Evolutionary conservation across 345 rosid genomes (phyloP).

Genomic region (Leavenworthia alabamica): DNA sequence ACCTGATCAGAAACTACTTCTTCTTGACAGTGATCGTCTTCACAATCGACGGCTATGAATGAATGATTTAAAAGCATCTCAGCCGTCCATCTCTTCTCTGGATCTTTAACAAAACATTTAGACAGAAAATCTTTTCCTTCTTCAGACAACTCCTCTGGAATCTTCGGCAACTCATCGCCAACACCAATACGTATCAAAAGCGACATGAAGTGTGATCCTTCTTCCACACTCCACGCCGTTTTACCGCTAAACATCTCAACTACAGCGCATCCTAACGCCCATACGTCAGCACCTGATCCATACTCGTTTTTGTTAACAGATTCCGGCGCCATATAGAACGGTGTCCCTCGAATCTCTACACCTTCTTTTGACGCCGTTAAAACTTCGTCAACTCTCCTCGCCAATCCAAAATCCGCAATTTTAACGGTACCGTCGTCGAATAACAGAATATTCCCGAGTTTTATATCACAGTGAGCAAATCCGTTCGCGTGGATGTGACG

Average conservation of each 20-base stretch:
- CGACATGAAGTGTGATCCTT: slow-evolving; percentile 27
- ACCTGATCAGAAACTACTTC: background rate
- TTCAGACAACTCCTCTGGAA: slow-evolving; percentile 49
- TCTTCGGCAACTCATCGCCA: slow-evolving; percentile 45
- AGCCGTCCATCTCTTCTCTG: slow-evolving; percentile 62
- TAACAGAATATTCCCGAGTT: slow-evolving; percentile 54
- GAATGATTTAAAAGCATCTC: slow-evolving; percentile 70
- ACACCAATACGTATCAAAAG: slow-evolving; percentile 52
- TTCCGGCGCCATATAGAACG: slow-evolving; percentile 74
- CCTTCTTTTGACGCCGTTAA: slow-evolving; percentile 12
- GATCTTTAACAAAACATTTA: slow-evolving; percentile 53
- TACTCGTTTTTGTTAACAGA: slow-evolving; percentile 48
- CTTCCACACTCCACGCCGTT: slow-evolving; percentile 48
- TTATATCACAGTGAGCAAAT: slow-evolving; percentile 63
- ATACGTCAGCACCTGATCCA: slow-evolving; percentile 62
- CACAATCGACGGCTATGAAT: slow-evolving; percentile 36
- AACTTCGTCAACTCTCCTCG: slow-evolving; percentile 33
- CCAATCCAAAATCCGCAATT: slow-evolving; percentile 73
- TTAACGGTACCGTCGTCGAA: slow-evolving; percentile 38
- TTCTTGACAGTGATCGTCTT: background rate
- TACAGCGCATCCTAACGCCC: slow-evolving; percentile 82
- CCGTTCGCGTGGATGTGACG: slow-evolving; percentile 52
- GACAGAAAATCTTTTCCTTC: slow-evolving; percentile 67
- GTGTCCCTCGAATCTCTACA: slow-evolving; percentile 58
- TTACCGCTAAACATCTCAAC: slow-evolving; percentile 71